These are phyloP conservation scores for Penicillium hesseltinei DNA, from an alignment of 2,329 filamentous ascomycete genomes.

Conservation along the genomic window DNA sequence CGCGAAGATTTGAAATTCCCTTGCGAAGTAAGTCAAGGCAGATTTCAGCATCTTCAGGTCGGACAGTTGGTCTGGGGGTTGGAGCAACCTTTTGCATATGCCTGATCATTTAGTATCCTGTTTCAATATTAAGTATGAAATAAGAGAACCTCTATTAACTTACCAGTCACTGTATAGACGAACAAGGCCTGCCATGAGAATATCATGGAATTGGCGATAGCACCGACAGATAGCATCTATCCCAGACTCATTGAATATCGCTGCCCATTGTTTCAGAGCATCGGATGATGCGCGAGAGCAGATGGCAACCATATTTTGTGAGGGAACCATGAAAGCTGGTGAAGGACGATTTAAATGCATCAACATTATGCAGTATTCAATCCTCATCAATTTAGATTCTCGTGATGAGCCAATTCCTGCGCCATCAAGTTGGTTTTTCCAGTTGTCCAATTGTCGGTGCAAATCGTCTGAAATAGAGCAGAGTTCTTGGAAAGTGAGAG, in stretches of 20 bases:
- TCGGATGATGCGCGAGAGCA: no score
- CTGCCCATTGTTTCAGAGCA: no score
- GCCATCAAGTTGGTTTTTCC: no score
- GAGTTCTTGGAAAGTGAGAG: no score
- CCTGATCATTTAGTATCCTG: neutral
- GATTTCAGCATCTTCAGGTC: neutral
- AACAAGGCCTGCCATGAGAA: neutral
- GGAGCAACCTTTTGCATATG: neutral
- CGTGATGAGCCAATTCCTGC: no score
- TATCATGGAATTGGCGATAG: neutral
- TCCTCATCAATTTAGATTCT: no score
- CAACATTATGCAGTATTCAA: neutral
- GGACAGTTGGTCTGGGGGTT: neutral
- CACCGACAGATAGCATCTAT: no score
- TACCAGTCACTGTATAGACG: neutral
- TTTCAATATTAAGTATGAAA: neutral
- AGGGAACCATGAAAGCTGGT: no score
- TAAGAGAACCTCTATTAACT: neutral
- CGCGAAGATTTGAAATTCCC: neutral
- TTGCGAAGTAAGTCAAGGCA: neutral
- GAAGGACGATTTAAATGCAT: neutral
- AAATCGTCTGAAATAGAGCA: no score
- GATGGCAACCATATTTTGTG: no score
- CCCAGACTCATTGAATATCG: no score
- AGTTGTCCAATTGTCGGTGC: no score